These are phyloP conservation scores for Termitomyces sp. DNA, from an alignment of 768 basidiomycete genomes.

Conservation along the genomic window DNA sequence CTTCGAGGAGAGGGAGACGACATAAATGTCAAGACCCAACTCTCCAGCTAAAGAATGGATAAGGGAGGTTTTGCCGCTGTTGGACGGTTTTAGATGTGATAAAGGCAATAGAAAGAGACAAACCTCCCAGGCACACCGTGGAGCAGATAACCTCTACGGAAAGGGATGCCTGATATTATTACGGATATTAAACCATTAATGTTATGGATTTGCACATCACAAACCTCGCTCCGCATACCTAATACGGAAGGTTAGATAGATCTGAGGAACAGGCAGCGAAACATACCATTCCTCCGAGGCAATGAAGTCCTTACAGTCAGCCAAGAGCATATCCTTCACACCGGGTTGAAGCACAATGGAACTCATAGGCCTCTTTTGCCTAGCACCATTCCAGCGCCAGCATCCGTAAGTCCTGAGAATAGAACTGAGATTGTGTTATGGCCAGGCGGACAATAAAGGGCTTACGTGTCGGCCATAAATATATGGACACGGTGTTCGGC, in stretches of 20 bases:
- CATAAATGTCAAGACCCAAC: conserved; percentile 87
- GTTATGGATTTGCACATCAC: conserved; percentile 24
- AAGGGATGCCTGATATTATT: conserved; percentile 70
- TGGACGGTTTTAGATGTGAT: conserved; percentile 17
- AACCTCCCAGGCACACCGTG: conserved; percentile 88
- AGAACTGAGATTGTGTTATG: neutral
- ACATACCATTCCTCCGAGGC: conserved; percentile 82
- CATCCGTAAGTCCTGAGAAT: conserved; percentile 58
- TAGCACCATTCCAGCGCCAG: conserved; percentile 88
- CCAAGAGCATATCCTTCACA: conserved; percentile 87
- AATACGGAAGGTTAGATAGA: conserved; percentile 20
- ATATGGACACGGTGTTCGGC: conserved; percentile 89
- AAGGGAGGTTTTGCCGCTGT: conserved; percentile 81
- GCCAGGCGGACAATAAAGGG: conserved; percentile 6
- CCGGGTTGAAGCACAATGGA: conserved; percentile 91
- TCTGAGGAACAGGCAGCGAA: neutral
- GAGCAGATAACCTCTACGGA: conserved; percentile 81
- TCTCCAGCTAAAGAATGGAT: conserved; percentile 86
- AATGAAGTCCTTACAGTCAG: conserved; percentile 84
- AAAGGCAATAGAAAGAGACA: conserved; percentile 14
- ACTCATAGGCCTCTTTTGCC: conserved; percentile 88
- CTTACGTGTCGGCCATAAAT: conserved; percentile 87
- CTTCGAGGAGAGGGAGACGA: conserved; percentile 84
- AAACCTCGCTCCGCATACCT: conserved; percentile 91
- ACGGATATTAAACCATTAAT: conserved; percentile 14